Base-by-base conservation (phyloP, 176 grass and related monocot genomes). In the Oryza australiensis region DNA sequence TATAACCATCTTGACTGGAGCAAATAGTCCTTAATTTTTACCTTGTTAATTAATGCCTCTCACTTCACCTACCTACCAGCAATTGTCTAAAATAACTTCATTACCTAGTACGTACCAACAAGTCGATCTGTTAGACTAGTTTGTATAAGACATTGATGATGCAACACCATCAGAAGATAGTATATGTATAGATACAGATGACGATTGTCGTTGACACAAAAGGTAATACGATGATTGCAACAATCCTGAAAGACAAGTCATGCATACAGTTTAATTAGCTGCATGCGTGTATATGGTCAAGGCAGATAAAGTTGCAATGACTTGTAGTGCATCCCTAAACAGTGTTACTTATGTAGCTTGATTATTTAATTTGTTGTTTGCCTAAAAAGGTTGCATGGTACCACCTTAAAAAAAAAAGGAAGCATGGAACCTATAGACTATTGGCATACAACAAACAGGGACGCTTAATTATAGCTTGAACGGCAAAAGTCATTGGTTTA, bases 211-310 rank as follows among this genome's bases (percentile, higher is more conserved):
- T 68, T 43, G 69, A 77, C 51, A 18, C 14, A 63, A 11, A 43
- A 70, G 57, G 68, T 75, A 68, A 86, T 62, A 62, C 49, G 32
- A 75, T 63, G 81, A 80, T 74, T 69, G 70, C 63, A 75, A 26
- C 35, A 80, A 53, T 28, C 3, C 64, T 80, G 76, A 75, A 88
- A 75, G 62, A 53, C 30, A 48, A 75, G n/a, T 64, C 70, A 33
- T 30, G 38, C 34, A 7, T 35, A 20, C 24, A 68, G 51, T 75
- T 80, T 30, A 26, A 10, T 23, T 59, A 55, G 20, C 0, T 20
- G 26, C 46, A 40, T 40, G 9, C 9, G 38, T 40, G 29, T 18
- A 14, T 18, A 57, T 26, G n/a, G 70, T 84, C 46, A 75, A 32
- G 76, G 42, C 63, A 65, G 37, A 27, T 30, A 80, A 70, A 69